These are phyloP conservation scores for Jackrogersella minutella DNA, from an alignment of 495 filamentous ascomycete genomes.

Conservation along the genomic window DNA sequence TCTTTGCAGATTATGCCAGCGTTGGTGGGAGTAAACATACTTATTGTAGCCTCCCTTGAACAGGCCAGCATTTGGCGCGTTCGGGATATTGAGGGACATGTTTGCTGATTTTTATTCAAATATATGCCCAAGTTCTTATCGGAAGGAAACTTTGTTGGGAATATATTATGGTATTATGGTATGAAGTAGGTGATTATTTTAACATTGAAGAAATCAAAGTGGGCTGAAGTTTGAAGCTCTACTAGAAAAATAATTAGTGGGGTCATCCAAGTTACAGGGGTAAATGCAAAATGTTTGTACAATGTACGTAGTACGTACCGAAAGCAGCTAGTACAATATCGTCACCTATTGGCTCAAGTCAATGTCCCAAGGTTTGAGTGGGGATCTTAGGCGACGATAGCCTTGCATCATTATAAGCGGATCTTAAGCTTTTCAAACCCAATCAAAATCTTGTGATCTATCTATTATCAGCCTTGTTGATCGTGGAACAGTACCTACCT, in stretches of 20 bases:
- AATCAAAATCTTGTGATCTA: neutral
- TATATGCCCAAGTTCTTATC: constrained; percentile 1
- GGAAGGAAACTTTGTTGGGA: constrained; percentile 20
- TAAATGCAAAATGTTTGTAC: too few relatives aligned
- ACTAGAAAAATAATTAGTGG: constrained; percentile 50
- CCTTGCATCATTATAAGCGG: neutral
- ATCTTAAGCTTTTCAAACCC: neutral
- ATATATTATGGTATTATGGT: neutral
- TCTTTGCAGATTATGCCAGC: neutral
- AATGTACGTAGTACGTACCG: neutral
- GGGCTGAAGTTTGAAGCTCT: constrained; percentile 31
- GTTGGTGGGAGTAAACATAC: constrained; percentile 63
- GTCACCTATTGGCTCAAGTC: too few relatives aligned
- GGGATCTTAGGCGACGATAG: neutral
- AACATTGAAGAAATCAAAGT: neutral
- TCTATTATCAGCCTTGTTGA: constrained; percentile 8
- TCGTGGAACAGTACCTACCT: neutral
- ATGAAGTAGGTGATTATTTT: neutral
- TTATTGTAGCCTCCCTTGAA: constrained; percentile 98
- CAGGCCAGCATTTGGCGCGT: constrained; percentile 87
- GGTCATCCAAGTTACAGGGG: constrained; percentile 18
- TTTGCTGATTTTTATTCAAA: constrained; percentile 40
- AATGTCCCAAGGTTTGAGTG: too few relatives aligned
- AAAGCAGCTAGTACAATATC: too few relatives aligned
- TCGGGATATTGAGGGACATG: constrained; percentile 96